Evolutionary conservation across 1,139 yeast species (phyloP).

Genomic region (Lodderomyces pseudojiufengensis): DNA sequence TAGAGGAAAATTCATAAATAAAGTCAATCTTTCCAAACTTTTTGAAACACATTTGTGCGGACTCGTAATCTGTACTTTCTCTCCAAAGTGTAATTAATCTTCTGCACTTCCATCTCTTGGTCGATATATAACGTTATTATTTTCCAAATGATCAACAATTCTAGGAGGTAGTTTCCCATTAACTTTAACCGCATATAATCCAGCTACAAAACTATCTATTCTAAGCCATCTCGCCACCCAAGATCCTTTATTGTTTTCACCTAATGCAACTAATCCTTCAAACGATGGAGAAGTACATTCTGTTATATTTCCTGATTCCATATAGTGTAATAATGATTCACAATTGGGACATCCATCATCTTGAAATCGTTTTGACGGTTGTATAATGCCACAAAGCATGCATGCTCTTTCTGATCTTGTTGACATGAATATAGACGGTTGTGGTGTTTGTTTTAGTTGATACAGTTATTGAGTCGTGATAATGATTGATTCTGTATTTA

Average conservation of each 20-base stretch:
- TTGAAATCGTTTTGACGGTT: conserved; percentile 68
- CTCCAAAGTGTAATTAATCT: too few relatives aligned
- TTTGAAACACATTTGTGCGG: too few relatives aligned
- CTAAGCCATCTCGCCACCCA: conserved; percentile 99
- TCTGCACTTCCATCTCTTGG: conserved; percentile 96
- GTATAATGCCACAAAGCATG: conserved; percentile 93
- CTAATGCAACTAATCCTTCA: conserved; percentile 91
- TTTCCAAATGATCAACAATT: conserved; percentile 66
- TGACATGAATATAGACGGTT: conserved; percentile 36
- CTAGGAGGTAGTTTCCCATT: conserved; percentile 91
- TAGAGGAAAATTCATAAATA: too few relatives aligned
- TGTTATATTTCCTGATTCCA: conserved; percentile 78
- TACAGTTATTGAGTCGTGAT: conserved; percentile 1
- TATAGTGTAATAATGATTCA: conserved; percentile 75
- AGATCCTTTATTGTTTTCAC: conserved; percentile 72
- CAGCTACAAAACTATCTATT: conserved; percentile 85
- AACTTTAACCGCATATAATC: conserved; percentile 89
- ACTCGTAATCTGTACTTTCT: too few relatives aligned
- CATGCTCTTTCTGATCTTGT: conserved; percentile 87
- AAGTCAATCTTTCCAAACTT: too few relatives aligned
- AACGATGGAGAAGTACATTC: conserved; percentile 96
- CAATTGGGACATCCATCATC: conserved; percentile 97
- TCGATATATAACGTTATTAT: conserved; percentile 75
- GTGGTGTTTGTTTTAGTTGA: conserved; percentile 3
- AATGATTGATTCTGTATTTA: too few relatives aligned